Evolutionary conservation across 352 stramenopile species (phyloP).

Genomic region (Globisporangium mamillatum): DNA sequence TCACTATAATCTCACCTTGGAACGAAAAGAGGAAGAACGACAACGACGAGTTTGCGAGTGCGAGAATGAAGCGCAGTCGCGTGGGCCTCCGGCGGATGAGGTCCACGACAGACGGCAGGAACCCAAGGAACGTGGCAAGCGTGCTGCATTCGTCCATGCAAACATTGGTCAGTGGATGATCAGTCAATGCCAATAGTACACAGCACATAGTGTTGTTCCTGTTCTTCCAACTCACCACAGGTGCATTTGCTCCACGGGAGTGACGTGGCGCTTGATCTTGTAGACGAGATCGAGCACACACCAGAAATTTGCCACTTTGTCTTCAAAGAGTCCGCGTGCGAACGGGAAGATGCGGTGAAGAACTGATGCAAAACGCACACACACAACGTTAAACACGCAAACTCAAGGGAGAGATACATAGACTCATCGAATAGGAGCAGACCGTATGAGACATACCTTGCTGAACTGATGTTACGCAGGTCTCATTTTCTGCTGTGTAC

Average conservation of each 20-base stretch:
- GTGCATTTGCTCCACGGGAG: constrained; percentile 57
- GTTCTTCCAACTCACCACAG: constrained; percentile 43
- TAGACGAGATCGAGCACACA: constrained; percentile 87
- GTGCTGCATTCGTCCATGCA: constrained; percentile 36
- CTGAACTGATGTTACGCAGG: constrained; percentile 52
- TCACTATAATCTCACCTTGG: constrained; percentile 58
- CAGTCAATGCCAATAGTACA: neutral
- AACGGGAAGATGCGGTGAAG: constrained; percentile 95
- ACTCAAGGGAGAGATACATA: neutral
- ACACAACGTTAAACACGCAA: neutral
- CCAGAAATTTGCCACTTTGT: constrained; percentile 98
- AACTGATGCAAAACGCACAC: constrained; percentile 43
- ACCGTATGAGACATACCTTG: constrained; percentile 44
- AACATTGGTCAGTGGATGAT: neutral
- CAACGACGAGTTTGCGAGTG: constrained; percentile 83
- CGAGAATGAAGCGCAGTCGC: constrained; percentile 76
- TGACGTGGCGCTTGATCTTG: constrained; percentile 65
- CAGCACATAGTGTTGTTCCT: neutral
- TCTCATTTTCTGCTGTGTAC: constrained; percentile 33
- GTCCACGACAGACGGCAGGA: constrained; percentile 82
- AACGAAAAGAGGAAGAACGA: constrained; percentile 97
- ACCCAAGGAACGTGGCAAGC: constrained; percentile 77
- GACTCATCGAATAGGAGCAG: neutral
- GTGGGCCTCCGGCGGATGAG: constrained; percentile 64
- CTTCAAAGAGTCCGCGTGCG: constrained; percentile 95